Evolutionary conservation across 176 grass and related monocot genomes (phyloP).

Genomic region (Themeda triandra): DNA sequence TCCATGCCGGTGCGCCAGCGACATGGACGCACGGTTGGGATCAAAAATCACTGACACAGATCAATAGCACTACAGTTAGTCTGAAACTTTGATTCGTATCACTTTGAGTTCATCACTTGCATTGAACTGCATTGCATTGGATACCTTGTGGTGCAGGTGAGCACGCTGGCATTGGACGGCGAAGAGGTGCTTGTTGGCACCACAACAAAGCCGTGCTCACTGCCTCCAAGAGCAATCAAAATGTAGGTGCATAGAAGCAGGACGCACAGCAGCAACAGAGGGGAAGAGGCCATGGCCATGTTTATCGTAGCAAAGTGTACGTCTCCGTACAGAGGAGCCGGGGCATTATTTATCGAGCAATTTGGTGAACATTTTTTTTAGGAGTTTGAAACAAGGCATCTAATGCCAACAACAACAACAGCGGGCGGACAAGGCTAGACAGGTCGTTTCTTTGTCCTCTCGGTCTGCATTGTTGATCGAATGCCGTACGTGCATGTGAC

Average conservation of each 20-base stretch:
- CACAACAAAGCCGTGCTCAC: neutral
- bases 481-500: too few relatives aligned
- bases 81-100: too few relatives aligned
- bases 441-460: too few relatives aligned
- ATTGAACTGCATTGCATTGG: too few relatives aligned
- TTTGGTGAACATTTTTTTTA: neutral
- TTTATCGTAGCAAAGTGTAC: too few relatives aligned
- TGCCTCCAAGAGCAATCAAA: neutral
- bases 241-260: neutral
- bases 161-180: neutral
- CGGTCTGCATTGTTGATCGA: too few relatives aligned
- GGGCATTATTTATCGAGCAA: neutral
- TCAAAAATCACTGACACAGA: neutral
- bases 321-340: neutral
- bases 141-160: neutral
- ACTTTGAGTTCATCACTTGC: too few relatives aligned
- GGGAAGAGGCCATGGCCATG: neutral
- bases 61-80: neutral
- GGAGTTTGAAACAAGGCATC: neutral
- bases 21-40: neutral
- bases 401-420: neutral
- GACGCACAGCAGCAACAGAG: neutral
- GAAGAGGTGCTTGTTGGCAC: neutral
- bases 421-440: neutral
- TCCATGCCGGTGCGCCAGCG: slow-evolving; percentile 18